These are phyloP conservation scores for Cardamine chenopodiifolia DNA, from an alignment of 345 rosid species.

Conservation along the genomic window DNA sequence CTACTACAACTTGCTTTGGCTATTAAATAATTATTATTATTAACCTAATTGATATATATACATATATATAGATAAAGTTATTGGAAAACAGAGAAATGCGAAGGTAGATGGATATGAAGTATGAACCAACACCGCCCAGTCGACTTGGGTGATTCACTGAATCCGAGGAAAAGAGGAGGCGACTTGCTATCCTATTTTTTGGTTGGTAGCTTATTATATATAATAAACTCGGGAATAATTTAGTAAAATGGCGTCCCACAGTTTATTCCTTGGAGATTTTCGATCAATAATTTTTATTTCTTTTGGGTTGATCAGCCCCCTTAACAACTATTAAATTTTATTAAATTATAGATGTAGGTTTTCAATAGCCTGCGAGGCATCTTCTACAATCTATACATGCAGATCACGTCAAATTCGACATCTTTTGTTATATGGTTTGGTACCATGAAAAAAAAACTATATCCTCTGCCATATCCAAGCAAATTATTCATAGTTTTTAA, in stretches of 20 bases:
- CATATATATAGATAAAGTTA: too few species aligned
- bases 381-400: neutral
- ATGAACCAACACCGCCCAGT: constrained; percentile 37
- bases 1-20: constrained; percentile 38
- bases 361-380: neutral
- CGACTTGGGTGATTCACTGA: constrained; percentile 41
- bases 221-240: neutral
- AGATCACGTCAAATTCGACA: too few species aligned
- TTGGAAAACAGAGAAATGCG: neutral
- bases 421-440: too few species aligned
- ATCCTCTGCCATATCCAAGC: too few species aligned
- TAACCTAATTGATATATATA: too few species aligned
- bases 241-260: neutral
- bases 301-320: neutral
- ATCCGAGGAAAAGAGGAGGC: constrained; percentile 29
- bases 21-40: too few species aligned
- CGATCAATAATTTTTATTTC: neutral
- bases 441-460: too few species aligned
- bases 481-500: too few species aligned
- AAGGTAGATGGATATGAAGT: constrained; percentile 5
- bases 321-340: neutral
- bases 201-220: neutral
- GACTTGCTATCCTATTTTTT: constrained; percentile 11
- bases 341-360: neutral
- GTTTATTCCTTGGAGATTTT: constrained; percentile 7